Conservation (phyloP, 345 rosid species). For the Linum trigynum region DNA sequence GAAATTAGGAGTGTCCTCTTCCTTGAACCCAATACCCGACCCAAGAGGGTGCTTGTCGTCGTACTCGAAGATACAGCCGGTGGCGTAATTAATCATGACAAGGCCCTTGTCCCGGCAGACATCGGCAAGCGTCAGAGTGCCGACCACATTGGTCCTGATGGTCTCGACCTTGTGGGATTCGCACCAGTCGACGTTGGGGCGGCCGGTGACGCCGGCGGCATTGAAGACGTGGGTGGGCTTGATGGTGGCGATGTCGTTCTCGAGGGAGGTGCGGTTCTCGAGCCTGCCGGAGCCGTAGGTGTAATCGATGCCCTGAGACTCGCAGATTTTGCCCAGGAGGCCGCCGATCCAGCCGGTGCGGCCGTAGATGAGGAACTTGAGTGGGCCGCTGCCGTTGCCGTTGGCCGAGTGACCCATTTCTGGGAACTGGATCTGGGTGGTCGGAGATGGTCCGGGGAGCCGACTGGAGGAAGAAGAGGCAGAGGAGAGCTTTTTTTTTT, state of each 20-base stretch:
- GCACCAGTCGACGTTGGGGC: neutral
- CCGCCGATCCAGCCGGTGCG: neutral
- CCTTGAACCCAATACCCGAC: neutral
- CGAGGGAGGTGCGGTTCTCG: conserved; percentile 1
- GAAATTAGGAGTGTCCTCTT: neutral
- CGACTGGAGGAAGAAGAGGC: neutral
- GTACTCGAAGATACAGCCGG: neutral
- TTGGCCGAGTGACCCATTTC: neutral
- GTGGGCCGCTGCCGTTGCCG: neutral
- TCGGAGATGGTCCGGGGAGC: neutral
- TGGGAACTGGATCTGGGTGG: neutral
- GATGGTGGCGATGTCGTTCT: neutral
- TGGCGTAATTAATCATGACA: neutral
- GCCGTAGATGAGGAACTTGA: neutral
- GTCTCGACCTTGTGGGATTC: neutral
- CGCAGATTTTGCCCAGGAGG: neutral
- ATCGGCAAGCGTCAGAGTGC: neutral
- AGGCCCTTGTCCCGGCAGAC: neutral
- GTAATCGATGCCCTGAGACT: neutral
- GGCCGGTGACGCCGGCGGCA: neutral
- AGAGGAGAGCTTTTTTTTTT: no score
- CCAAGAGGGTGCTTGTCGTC: neutral
- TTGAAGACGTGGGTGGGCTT: neutral
- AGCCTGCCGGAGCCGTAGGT: neutral
- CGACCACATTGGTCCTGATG: neutral